Percentiles rank a stretch among this genome's conserved stretches.
Evolutionary conservation across 1,284 basidiomycete species (phyloP).

Genomic region (Pterulicium gracile): DNA sequence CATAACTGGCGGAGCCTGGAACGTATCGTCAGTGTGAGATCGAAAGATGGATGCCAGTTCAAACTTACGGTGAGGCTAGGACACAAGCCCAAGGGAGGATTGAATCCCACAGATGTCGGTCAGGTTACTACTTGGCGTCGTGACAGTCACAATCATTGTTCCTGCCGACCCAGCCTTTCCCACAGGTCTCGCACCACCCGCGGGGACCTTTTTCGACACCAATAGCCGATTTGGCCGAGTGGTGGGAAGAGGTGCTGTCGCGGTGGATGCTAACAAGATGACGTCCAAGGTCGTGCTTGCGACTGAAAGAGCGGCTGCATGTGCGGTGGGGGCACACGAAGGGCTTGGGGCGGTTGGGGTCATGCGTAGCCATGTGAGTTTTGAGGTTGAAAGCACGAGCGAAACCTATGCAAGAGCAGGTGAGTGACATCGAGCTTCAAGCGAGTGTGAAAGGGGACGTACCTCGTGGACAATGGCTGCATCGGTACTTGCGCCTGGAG

Average conservation of each 20-base stretch:
- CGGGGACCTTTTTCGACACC: constrained; percentile 53
- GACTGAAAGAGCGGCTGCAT: constrained; percentile 79
- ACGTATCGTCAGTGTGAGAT: too few species aligned
- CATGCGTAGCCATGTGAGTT: constrained; percentile 85
- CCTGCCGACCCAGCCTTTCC: constrained; percentile 55
- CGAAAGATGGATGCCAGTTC: too few species aligned
- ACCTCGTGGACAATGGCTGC: constrained; percentile 63
- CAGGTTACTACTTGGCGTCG: constrained; percentile 45
- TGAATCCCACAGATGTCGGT: constrained; percentile 11
- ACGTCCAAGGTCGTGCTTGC: constrained; percentile 82
- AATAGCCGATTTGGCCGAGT: constrained; percentile 34
- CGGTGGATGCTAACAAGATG: constrained; percentile 82
- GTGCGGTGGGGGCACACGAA: constrained; percentile 72
- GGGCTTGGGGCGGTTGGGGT: constrained; percentile 78
- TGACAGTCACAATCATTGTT: constrained; percentile 49
- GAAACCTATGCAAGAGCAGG: constrained; percentile 43
- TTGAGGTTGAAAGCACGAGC: constrained; percentile 87
- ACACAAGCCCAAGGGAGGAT: constrained; percentile 13
- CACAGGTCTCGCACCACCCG: constrained; percentile 65
- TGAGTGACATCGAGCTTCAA: constrained; percentile 3
- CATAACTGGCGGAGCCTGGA: constrained; percentile 12
- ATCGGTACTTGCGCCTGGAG: constrained; percentile 67
- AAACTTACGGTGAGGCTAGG: too few species aligned
- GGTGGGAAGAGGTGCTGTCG: constrained; percentile 40
- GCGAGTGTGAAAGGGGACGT: constrained; percentile 13